Evolutionary conservation across 2,329 filamentous ascomycete species (phyloP).

Genomic region (Talaromyces sp.): DNA sequence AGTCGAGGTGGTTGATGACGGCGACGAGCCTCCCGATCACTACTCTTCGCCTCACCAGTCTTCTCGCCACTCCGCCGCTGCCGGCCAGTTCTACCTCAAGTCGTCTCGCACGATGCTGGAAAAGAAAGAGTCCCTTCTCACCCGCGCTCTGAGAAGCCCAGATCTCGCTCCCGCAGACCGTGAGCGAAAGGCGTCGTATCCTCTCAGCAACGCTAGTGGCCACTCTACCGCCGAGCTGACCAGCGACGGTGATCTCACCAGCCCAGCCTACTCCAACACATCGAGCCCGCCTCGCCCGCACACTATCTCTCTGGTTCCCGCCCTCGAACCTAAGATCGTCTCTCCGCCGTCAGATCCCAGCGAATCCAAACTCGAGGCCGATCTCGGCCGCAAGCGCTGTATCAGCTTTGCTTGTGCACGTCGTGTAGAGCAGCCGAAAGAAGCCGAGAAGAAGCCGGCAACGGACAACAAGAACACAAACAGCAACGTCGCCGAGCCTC

Average conservation of each 20-base stretch:
- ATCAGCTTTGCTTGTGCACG: constrained; percentile 87
- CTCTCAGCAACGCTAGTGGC: constrained; percentile 71
- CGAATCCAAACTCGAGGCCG: constrained; percentile 59
- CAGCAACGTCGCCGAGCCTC: constrained; percentile 20
- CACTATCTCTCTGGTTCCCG: constrained; percentile 15
- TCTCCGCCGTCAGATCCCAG: constrained; percentile 30
- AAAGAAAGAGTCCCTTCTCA: constrained; percentile 76
- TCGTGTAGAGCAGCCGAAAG: constrained; percentile 48
- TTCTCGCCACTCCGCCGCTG: constrained; percentile 26
- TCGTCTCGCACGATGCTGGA: constrained; percentile 45
- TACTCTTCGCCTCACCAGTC: constrained; percentile 20
- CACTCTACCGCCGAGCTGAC: constrained; percentile 86
- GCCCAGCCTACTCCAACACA: constrained; percentile 79
- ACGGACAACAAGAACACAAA: constrained; percentile 12
- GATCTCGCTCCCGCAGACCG: constrained; percentile 43
- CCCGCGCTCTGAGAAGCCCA: constrained; percentile 67
- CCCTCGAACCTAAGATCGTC: constrained; percentile 15
- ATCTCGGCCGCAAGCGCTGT: constrained; percentile 72
- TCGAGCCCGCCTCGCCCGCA: constrained; percentile 75
- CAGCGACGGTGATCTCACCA: constrained; percentile 89
- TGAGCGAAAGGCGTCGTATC: constrained; percentile 54
- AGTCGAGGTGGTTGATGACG: constrained; percentile 67
- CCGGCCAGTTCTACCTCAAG: constrained; percentile 43
- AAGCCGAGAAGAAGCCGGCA: constrained; percentile 18
- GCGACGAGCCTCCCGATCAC: constrained; percentile 81